Percentiles rank a stretch among this genome's conserved stretches.
Evolutionary conservation across 805 yeast species (phyloP).

Genomic region (Blastobotrys peoriensis): DNA sequence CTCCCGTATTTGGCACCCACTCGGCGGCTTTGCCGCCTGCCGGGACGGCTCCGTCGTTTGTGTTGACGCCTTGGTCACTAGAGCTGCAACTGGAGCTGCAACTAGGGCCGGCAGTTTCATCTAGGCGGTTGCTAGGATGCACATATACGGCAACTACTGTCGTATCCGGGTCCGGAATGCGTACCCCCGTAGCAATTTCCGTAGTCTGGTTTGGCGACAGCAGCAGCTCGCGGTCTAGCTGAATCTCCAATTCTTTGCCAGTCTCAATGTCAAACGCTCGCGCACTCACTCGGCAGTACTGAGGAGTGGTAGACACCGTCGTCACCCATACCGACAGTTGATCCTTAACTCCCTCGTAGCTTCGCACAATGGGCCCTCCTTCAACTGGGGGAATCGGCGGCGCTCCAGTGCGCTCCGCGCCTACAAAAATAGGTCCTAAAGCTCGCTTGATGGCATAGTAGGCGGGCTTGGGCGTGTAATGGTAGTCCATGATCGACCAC

Average conservation of each 20-base stretch:
- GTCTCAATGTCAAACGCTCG: conserved; percentile 1
- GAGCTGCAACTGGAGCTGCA: too few species aligned
- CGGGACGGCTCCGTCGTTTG: too few species aligned
- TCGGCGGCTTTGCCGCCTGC: too few species aligned
- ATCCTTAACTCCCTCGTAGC: neutral
- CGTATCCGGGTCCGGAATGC: neutral
- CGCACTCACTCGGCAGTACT: neutral
- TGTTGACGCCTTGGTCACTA: too few species aligned
- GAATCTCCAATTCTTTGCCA: neutral
- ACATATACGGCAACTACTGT: conserved; percentile 6
- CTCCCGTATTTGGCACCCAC: too few species aligned
- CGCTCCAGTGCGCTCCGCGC: conserved; percentile 18
- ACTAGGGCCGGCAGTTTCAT: too few species aligned
- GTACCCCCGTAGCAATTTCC: conserved; percentile 1
- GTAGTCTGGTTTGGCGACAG: conserved; percentile 9
- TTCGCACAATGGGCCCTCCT: neutral
- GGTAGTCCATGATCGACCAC: conserved; percentile 43
- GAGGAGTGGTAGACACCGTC: neutral
- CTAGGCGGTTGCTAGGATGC: too few species aligned
- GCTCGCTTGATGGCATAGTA: conserved; percentile 43
- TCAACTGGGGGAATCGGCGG: too few species aligned
- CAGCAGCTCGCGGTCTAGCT: too few species aligned
- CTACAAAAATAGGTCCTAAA: conserved; percentile 29
- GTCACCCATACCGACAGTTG: neutral
- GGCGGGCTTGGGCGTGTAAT: conserved; percentile 38